Evolutionary conservation across 495 filamentous ascomycete genomes (phyloP).

Genomic region (Pseudoneurospora amorphoporcata): DNA sequence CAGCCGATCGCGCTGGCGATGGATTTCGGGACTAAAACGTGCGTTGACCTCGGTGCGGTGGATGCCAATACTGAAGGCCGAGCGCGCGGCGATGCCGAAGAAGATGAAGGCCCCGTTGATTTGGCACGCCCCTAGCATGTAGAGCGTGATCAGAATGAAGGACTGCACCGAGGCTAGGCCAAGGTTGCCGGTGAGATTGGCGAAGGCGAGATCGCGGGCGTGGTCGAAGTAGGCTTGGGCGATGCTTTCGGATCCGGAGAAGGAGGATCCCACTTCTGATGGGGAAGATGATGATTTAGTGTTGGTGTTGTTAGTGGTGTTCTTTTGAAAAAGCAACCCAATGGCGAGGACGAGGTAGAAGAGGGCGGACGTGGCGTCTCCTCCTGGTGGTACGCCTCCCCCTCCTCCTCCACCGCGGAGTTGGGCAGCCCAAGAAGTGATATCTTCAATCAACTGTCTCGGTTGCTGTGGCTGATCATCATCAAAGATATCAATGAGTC

Average conservation of each 20-base stretch:
- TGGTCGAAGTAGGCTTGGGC: conserved; percentile 46
- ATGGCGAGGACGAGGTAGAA: conserved; percentile 52
- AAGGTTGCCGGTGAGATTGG: conserved; percentile 44
- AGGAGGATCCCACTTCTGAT: neutral
- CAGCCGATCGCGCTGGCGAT: conserved; percentile 41
- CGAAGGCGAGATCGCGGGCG: conserved; percentile 44
- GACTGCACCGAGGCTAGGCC: conserved; percentile 45
- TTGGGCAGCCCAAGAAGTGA: conserved; percentile 21
- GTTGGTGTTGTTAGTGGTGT: neutral
- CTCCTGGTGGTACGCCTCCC: conserved; percentile 1
- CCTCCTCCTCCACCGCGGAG: conserved; percentile 1
- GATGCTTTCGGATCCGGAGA: conserved; percentile 30
- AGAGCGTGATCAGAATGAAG: conserved; percentile 49
- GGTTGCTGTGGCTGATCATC: conserved; percentile 14
- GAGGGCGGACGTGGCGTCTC: conserved; percentile 40
- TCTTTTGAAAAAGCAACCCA: conserved; percentile 37
- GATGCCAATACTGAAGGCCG: conserved; percentile 50
- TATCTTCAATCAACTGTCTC: conserved; percentile 12
- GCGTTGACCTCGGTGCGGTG: conserved; percentile 53
- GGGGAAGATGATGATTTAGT: neutral
- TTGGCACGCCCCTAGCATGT: conserved; percentile 51
- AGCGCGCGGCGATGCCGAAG: conserved; percentile 47
- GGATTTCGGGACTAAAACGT: conserved; percentile 40
- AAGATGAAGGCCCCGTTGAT: conserved; percentile 52
- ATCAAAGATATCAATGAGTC: conserved; percentile 33